Percentiles rank a stretch among this genome's conserved stretches.
These are phyloP conservation scores for Cucumis sativus DNA, from an alignment of 306 rosid genomes.

Conservation along the genomic window Cucumber_9930_V3 NC_026655.2:3497501-3498000, in stretches of 20 bases:
- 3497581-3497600: neutral
- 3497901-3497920: slow-evolving; percentile 28
- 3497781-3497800: slow-evolving; percentile 30
- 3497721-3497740: slow-evolving; percentile 11
- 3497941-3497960: slow-evolving; percentile 23
- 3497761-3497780: slow-evolving; percentile 8
- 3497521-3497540: slow-evolving; percentile 7
- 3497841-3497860: slow-evolving; percentile 49
- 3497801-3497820: slow-evolving; percentile 37
- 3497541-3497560: neutral
- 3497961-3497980: slow-evolving; percentile 18
- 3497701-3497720: neutral
- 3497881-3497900: slow-evolving; percentile 28
- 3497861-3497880: slow-evolving; percentile 20
- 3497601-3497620: no score
- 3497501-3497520: slow-evolving; percentile 5
- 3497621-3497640: no score
- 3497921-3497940: slow-evolving; percentile 18
- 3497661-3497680: neutral
- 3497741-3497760: slow-evolving; percentile 8
- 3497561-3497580: neutral
- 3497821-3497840: slow-evolving; percentile 37
- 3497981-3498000: neutral
- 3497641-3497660: neutral
- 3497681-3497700: neutral